A percentile compares a stretch with the other conserved stretches of the same genome.
Evolutionary conservation across 2,329 filamentous ascomycete species (phyloP).

Genomic region (Sporothrix brunneoviolacea): DNA sequence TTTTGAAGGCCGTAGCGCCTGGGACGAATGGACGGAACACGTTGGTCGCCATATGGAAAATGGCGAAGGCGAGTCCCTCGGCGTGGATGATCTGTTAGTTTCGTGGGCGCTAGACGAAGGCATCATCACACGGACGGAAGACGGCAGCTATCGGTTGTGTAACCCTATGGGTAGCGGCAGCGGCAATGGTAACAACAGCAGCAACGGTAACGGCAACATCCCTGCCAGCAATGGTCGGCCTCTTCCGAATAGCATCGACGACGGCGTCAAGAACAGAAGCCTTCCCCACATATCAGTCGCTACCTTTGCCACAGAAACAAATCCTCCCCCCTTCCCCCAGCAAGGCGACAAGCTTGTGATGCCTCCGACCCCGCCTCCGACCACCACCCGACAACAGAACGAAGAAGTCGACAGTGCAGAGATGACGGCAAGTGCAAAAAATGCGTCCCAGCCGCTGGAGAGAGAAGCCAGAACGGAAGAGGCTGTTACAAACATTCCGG

Average conservation of each 20-base stretch:
- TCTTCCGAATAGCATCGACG: neutral
- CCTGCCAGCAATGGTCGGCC: neutral
- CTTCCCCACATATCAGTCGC: conserved; percentile 1
- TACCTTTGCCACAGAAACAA: neutral
- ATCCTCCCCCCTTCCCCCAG: neutral
- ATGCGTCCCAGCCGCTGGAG: neutral
- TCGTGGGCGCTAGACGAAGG: conserved; percentile 58
- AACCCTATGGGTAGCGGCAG: conserved; percentile 30
- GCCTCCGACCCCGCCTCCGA: conserved; percentile 9
- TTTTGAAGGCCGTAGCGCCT: conserved; percentile 67
- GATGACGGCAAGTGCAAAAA: neutral
- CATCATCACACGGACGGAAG: conserved; percentile 53
- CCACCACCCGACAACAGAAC: neutral
- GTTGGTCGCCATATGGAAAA: conserved; percentile 85
- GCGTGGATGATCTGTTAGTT: conserved; percentile 51
- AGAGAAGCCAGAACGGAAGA: neutral
- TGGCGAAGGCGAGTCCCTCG: conserved; percentile 50
- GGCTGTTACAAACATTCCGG: no score
- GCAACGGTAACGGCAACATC: neutral
- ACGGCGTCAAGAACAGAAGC: neutral
- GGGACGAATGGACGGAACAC: conserved; percentile 91
- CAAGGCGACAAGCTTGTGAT: conserved; percentile 2
- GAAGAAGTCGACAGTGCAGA: neutral
- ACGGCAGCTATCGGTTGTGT: conserved; percentile 51
- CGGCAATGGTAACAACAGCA: conserved; percentile 8